phyloP scores from a whole-genome alignment of 2,329 filamentous ascomycete species.

The Lasiodiplodia sp. region DNA sequence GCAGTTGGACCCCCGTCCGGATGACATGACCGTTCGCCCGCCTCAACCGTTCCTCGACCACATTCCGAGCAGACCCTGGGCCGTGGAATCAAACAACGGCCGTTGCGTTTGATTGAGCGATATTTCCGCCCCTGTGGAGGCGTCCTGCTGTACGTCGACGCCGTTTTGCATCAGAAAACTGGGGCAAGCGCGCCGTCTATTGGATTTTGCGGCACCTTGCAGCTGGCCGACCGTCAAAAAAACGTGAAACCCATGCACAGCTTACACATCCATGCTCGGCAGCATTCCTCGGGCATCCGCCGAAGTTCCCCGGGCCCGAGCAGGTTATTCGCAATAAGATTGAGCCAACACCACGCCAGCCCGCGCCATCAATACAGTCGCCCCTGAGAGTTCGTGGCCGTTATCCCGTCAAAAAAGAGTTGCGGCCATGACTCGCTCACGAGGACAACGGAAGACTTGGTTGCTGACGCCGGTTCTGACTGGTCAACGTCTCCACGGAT shows the following conservation, averaged over 20 bases:
- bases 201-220: slow-evolving; percentile 9
- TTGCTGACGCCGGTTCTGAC: slow-evolving; percentile 1
- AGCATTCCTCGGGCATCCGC: neutral
- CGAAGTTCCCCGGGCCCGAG: neutral
- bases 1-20: neutral
- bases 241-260: slow-evolving; percentile 15
- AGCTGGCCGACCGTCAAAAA: neutral
- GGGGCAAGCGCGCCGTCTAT: slow-evolving; percentile 9
- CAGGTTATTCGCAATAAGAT: neutral
- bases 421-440: slow-evolving; percentile 9
- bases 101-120: neutral
- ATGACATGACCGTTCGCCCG: neutral
- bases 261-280: slow-evolving; percentile 11
- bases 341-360: neutral
- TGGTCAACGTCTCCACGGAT: neutral
- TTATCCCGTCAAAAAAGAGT: neutral
- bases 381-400: neutral
- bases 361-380: neutral
- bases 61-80: neutral
- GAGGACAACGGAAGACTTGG: slow-evolving; percentile 5
- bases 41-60: neutral
- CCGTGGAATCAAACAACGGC: neutral
- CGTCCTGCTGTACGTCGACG: neutral
- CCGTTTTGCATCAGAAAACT: slow-evolving; percentile 4
- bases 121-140: neutral